Conservation (phyloP, 2,329 filamentous ascomycete genomes). For the Sphaerulina musiva region DNA sequence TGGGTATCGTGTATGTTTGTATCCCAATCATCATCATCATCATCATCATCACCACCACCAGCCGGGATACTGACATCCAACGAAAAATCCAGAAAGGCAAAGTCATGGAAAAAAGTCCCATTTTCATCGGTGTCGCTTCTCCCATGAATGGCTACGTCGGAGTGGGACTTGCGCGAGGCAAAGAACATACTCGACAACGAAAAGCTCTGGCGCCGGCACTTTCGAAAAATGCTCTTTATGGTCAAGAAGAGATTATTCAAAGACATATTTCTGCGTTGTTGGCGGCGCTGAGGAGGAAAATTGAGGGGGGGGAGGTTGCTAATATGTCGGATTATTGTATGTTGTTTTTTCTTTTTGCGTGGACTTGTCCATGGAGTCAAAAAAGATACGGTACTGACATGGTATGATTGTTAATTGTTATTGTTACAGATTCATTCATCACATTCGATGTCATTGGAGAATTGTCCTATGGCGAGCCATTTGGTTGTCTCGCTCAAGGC, state of each 20-base stretch:
- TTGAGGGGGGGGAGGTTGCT: background rate
- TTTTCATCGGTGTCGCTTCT: slow-evolving; percentile 12
- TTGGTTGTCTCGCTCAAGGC: slow-evolving; percentile 3
- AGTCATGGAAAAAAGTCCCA: slow-evolving; percentile 14
- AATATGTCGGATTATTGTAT: background rate
- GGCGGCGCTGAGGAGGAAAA: background rate
- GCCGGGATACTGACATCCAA: too few species aligned
- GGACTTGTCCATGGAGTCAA: too few species aligned
- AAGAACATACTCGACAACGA: slow-evolving; percentile 10
- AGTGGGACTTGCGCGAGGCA: slow-evolving; percentile 10
- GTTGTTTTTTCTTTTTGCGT: too few species aligned
- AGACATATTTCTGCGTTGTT: background rate
- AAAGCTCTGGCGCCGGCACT: slow-evolving; percentile 6
- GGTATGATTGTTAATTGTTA: too few species aligned
- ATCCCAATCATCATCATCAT: too few species aligned
- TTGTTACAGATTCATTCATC: background rate
- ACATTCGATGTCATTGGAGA: slow-evolving; percentile 11
- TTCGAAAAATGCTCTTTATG: background rate
- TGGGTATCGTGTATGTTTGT: slow-evolving; percentile 4
- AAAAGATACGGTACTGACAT: background rate
- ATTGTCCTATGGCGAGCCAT: slow-evolving; percentile 3
- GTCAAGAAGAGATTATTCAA: background rate
- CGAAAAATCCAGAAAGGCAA: slow-evolving; percentile 9
- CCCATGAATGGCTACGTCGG: slow-evolving; percentile 9
- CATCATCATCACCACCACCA: too few species aligned